Percentiles rank a stretch among this genome's conserved stretches.
Evolutionary conservation across 768 basidiomycete species (phyloP).

Genomic region (Naematelia encephala): DNA sequence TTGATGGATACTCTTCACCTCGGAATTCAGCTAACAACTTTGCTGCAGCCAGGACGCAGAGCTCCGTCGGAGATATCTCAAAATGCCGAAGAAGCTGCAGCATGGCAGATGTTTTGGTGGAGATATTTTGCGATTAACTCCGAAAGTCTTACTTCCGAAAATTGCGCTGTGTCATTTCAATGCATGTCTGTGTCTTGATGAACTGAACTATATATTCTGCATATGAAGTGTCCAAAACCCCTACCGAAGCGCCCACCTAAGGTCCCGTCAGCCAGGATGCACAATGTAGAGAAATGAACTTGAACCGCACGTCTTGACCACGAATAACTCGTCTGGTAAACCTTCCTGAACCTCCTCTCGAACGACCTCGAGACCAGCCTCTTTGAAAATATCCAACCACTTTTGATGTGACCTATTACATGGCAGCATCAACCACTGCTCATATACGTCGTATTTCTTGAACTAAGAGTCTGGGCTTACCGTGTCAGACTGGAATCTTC

Average conservation of each 20-base stretch:
- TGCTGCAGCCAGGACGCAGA: background rate
- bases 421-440: constrained; percentile 10
- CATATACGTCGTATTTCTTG: background rate
- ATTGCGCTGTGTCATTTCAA: background rate
- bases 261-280: too few species aligned
- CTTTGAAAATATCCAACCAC: constrained; percentile 71
- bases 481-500: constrained; percentile 87
- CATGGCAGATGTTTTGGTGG: too few species aligned
- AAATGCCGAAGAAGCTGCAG: background rate
- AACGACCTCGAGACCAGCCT: constrained; percentile 69
- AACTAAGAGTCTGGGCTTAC: constrained; percentile 55
- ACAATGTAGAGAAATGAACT: constrained; percentile 2
- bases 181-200: background rate
- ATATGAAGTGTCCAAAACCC: too few species aligned
- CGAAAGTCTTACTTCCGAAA: constrained; percentile 8
- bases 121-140: background rate
- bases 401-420: constrained; percentile 72
- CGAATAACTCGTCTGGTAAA: constrained; percentile 73
- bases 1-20: background rate
- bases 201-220: too few species aligned
- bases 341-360: constrained; percentile 76
- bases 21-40: background rate
- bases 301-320: constrained; percentile 84
- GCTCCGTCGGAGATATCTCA: background rate
- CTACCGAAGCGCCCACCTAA: too few species aligned